Evolutionary conservation across 1,139 yeast species (phyloP).

Genomic region (Candida freyschussii): DNA sequence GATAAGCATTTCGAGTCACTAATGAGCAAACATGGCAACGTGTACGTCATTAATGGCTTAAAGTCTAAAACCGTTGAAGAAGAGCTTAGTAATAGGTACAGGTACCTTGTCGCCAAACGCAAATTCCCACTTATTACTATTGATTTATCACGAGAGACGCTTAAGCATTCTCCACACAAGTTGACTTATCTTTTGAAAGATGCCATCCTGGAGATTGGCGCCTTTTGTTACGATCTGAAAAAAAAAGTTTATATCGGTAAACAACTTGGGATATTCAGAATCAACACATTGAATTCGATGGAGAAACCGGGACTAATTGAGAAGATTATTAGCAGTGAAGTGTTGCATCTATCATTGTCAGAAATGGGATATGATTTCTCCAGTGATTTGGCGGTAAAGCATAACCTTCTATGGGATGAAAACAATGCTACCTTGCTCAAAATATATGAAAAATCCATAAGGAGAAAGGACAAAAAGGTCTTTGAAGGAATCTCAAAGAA

Average conservation of each 20-base stretch:
- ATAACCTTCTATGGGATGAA: conserved; percentile 58
- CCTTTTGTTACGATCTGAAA: conserved; percentile 52
- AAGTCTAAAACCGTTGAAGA: conserved; percentile 37
- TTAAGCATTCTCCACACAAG: conserved; percentile 37
- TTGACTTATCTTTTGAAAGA: conserved; percentile 36
- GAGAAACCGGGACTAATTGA: conserved; percentile 58
- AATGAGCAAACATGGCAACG: conserved; percentile 55
- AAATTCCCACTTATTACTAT: conserved; percentile 29
- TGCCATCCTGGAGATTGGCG: conserved; percentile 56
- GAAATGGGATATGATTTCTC: conserved; percentile 42
- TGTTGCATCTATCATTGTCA: conserved; percentile 51
- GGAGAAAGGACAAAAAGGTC: conserved; percentile 28
- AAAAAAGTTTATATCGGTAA: conserved; percentile 51
- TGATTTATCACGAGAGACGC: conserved; percentile 29
- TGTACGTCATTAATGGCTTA: conserved; percentile 54
- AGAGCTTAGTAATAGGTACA: conserved; percentile 34
- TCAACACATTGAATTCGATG: conserved; percentile 63
- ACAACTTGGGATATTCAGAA: conserved; percentile 64
- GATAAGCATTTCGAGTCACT: conserved; percentile 57
- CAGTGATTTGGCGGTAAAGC: conserved; percentile 43
- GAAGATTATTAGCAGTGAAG: conserved; percentile 56
- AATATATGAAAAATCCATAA: conserved; percentile 33
- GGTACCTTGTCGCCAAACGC: conserved; percentile 26
- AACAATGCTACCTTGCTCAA: conserved; percentile 47
- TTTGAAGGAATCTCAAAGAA: conserved; percentile 28